Base-by-base conservation (phyloP, 768 basidiomycete species). In the Coprinellus micaceus region DNA sequence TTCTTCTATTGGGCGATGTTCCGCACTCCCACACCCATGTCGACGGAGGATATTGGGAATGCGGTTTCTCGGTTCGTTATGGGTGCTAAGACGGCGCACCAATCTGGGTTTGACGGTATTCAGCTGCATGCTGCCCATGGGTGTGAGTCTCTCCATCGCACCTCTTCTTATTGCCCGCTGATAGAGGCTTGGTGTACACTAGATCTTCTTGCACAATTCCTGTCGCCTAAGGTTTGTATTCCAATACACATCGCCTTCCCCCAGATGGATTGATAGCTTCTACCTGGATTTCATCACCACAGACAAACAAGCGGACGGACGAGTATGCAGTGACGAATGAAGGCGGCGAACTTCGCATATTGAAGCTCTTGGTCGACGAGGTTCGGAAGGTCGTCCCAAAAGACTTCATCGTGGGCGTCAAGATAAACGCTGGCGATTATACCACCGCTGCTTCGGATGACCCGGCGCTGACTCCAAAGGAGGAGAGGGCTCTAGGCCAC, bases 61-160 rank as follows among this genome's bases (percentile, higher is more conserved):
- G 79, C 85, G 5, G 78, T 91, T 0, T 71, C 75, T 1, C 73
- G 69, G 7, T 98, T 96, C 63, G 78, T 88, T 2, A 71, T 72
- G 39, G 90, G 86, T 4, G 90, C 93, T 0, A 64, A 69, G 40
- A 62, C 89, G 29, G 91, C 91, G 9, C 67, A 76, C 17, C 66
- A 79, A 52, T 72, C 86, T 39, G 91, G 91, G 0, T 95, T 94
- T 66, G 91, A 96, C 59, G 94, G 95, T 0, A 73, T 96, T 3
- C 83, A 97, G 64, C 59, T 98, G 10, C 95, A 97, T 67, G 87
- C 77, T 24, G 86, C 86, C 1, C 93, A 95, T 69, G 93, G 93
- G 36, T 94, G 89, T 91, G 53, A 69, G 89, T 81, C 4, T 29
- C 19, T 33, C 13, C 33, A 6, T 33, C 33, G 33, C 33, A 2